Base-by-base conservation (phyloP, 768 basidiomycete species). In the Leccinum disarticulatum region DNA sequence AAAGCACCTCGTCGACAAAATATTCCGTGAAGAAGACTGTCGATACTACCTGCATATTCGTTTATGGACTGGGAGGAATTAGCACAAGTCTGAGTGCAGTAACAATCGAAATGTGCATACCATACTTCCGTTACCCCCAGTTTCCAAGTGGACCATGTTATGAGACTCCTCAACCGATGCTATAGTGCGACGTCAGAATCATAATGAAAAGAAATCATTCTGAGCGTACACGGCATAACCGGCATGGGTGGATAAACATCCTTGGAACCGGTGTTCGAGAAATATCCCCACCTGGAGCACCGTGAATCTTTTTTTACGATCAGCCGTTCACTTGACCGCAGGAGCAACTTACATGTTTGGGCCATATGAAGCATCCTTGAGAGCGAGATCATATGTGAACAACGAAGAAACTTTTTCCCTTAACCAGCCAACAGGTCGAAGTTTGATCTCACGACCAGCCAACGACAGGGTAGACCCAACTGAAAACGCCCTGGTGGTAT, bases 81-180 rank as follows among this genome's bases (percentile, higher is more conserved):
- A 58, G 52, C 8, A 52, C 46, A 15, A 54, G 19, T n/a, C 0
- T 1, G 15, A 27, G 11, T 1, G 1, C 14, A 15, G 52, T 35
- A 19, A 27, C 1, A n/a, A 51, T 9, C 11, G 13, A 7, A 41
- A 30, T 4, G 5, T 33, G 31, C 60, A 3, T 60, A 67, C 66
- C 66, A 67, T 67, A 0, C 36, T 1, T 13, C 66, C 66, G 11
- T 62, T 60, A 19, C 66, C 66, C 0, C 66, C 66, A 14, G 25
- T 48, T 17, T 67, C 54, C 9, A 67, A 30, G 52, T 67, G 66
- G 7, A 67, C 36, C 60, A 49, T 58, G 55, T 67, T 67, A 4
- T 67, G 66, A 35, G 66, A 27, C 25, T 67, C 66, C 41, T 67
- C 66, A 6, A 67, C 0, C 10, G 66, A 65, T 1, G 57, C 66